Evolutionary conservation across 1,284 basidiomycete genomes (phyloP).

Genomic region (Limonomyces culmigenus): DNA sequence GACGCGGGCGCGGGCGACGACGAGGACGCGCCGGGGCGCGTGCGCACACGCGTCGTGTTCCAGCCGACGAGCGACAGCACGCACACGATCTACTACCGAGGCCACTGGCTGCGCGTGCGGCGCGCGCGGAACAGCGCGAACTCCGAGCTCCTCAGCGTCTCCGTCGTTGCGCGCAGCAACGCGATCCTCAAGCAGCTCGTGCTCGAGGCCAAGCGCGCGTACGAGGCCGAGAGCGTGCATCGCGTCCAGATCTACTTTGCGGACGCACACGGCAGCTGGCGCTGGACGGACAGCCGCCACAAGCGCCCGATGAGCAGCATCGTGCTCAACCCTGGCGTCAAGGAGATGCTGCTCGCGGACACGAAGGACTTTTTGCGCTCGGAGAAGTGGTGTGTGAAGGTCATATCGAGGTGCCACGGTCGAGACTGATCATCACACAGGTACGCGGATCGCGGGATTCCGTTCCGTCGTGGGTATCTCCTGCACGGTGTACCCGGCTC

Average conservation of each 20-base stretch:
- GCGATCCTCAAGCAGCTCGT: constrained; percentile 70
- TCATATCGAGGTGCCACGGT: not conserved
- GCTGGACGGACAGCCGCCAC: constrained; percentile 69
- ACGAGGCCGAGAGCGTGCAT: constrained; percentile 68
- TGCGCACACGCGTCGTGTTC: constrained; percentile 67
- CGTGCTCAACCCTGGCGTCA: constrained; percentile 66
- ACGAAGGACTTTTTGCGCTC: constrained; percentile 67
- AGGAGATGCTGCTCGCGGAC: constrained; percentile 68
- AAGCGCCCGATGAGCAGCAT: constrained; percentile 68
- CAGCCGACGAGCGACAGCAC: constrained; percentile 72
- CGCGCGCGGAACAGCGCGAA: constrained; percentile 42
- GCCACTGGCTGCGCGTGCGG: constrained; percentile 63
- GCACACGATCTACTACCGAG: constrained; percentile 67
- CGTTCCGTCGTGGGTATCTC: constrained; percentile 73
- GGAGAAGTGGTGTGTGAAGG: constrained; percentile 37
- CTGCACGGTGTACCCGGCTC: constrained; percentile 69
- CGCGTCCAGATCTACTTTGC: constrained; percentile 76
- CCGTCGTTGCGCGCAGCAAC: constrained; percentile 66
- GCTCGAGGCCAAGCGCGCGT: constrained; percentile 73
- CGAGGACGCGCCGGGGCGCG: constrained; percentile 42
- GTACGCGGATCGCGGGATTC: constrained; percentile 44
- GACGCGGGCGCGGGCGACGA: constrained; percentile 34
- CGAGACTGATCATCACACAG: constrained; percentile 10
- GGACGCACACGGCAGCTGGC: constrained; percentile 71
- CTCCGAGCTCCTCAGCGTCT: constrained; percentile 58